A percentile compares a stretch with the other conserved stretches of the same genome.
Evolutionary conservation across 805 yeast species (phyloP).

Genomic region (Monosporozyma servazzii): DNA sequence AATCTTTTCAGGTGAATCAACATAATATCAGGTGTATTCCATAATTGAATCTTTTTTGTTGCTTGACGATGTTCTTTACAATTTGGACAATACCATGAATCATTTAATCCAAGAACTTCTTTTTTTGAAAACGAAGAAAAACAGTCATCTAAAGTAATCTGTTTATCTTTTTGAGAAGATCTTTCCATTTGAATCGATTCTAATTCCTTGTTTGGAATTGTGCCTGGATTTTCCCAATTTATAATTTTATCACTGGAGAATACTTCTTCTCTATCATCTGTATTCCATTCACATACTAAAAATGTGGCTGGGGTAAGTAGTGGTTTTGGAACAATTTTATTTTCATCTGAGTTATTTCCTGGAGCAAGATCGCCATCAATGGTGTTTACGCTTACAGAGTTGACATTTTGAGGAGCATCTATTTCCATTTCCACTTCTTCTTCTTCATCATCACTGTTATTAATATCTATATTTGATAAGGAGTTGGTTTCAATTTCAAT

Average conservation of each 20-base stretch:
- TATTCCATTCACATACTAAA: constrained; percentile 61
- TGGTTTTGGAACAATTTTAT: background rate
- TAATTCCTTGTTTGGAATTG: constrained; percentile 45
- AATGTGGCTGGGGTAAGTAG: constrained; percentile 25
- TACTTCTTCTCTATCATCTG: constrained; percentile 38
- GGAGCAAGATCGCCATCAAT: background rate
- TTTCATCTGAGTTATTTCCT: background rate
- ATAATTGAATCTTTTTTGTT: constrained; percentile 78
- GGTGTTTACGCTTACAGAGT: background rate
- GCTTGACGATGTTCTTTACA: constrained; percentile 89
- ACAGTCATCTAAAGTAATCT: constrained; percentile 64
- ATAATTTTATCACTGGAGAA: constrained; percentile 45
- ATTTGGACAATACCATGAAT: constrained; percentile 86
- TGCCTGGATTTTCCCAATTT: constrained; percentile 47
- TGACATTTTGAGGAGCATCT: background rate
- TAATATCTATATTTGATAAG: background rate
- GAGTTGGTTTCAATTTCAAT: background rate
- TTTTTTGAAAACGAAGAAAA: constrained; percentile 64
- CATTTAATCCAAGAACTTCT: constrained; percentile 80
- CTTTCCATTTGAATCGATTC: constrained; percentile 35
- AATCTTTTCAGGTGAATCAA: constrained; percentile 87
- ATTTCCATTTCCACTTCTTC: background rate
- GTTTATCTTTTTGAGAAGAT: constrained; percentile 28
- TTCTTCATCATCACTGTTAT: background rate
- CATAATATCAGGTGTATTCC: constrained; percentile 90